Evolutionary conservation across 225 moss, liverwort and hornwort species (phyloP), one percentile per base, ranked within the genome.

Genomic region (Ulota crispa): DNA sequence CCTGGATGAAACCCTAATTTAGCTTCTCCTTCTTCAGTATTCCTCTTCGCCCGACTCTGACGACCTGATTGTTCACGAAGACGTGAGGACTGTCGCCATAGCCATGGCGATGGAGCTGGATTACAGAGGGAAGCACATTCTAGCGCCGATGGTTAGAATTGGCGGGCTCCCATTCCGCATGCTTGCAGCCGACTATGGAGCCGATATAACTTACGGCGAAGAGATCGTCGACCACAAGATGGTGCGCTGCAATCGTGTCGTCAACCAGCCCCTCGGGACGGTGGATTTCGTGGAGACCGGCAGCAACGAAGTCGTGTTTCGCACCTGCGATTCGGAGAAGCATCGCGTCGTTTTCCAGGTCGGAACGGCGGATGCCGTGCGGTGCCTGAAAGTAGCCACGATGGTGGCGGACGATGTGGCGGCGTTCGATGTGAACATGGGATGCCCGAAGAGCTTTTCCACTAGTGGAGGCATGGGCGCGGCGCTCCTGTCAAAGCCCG

Each of bases 391-490:
- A 68, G 95, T 77, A 2, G 95, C 95, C 32, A 83, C 84, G 76
- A 62, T 94, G 85, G 98, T 95, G 84, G 88, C 93, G 21, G 81
- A 84, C 23, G 95, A 99, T 43, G 75, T 99, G 64, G 95, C 98
- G 39, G 98, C 94, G 3, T 89, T 99, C 39, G 98, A 99, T 76
- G 91, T 99, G 42, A 99, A 99, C 61, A 99, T 99, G 95, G 98
- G 95, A 37, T 99, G 98, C 59, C 98, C 98, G 20, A 99, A 92
- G 85, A 87, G 91, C 68, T 99, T 99, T 67, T 99, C 98, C 4
- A 86, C 93, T 27, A 89, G 89, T 26, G 98, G 94, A 45, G 98
- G 95, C 77, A 99, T 95, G 98, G 98, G 98, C 43, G 82, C 98
- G 45, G 95, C 98, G 53, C 90, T 99, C 4, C 78, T 99, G 24